Percentiles rank a stretch among this genome's conserved stretches.
Conservation (phyloP, 2,329 filamentous ascomycete genomes). For the Cladobotryum mycophilum region DNA sequence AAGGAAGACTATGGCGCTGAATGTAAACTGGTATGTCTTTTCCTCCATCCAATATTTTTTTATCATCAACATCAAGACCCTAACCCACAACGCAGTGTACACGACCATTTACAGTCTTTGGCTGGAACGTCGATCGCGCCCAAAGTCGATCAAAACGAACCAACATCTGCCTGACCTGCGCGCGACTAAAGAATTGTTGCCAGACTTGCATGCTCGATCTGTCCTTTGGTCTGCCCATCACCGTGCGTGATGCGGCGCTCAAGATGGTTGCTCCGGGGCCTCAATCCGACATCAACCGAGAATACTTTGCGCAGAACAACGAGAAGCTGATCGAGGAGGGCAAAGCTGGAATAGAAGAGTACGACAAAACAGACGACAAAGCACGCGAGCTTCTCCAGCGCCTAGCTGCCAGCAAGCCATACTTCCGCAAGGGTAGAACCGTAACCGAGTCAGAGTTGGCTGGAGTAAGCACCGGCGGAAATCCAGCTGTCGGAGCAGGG, state of each 20-base stretch:
- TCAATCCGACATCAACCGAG: conserved; percentile 84
- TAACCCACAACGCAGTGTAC: conserved; percentile 54
- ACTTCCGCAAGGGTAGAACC: conserved; percentile 80
- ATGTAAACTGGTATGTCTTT: conserved; percentile 55
- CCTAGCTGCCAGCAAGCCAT: conserved; percentile 87
- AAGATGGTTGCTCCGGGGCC: conserved; percentile 97
- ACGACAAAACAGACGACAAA: conserved; percentile 96
- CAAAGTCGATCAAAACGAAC: conserved; percentile 84
- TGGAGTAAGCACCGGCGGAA: conserved; percentile 36
- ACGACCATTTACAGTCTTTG: conserved; percentile 90
- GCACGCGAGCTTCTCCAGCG: conserved; percentile 79
- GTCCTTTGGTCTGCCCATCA: conserved; percentile 89
- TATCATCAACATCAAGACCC: background rate
- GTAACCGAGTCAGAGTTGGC: conserved; percentile 52
- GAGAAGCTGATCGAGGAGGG: conserved; percentile 94
- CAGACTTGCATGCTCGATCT: conserved; percentile 98
- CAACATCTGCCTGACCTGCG: conserved; percentile 93
- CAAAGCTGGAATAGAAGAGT: conserved; percentile 75
- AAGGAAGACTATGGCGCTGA: conserved; percentile 93
- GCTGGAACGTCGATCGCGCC: conserved; percentile 89
- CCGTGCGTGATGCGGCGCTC: conserved; percentile 88
- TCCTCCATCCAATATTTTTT: background rate
- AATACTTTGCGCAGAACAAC: conserved; percentile 97
- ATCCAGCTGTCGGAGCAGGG: conserved; percentile 48
- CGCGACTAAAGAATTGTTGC: conserved; percentile 96